Conservation (phyloP, 2,329 filamentous ascomycete genomes). For the Ascochyta rabiei region DNA sequence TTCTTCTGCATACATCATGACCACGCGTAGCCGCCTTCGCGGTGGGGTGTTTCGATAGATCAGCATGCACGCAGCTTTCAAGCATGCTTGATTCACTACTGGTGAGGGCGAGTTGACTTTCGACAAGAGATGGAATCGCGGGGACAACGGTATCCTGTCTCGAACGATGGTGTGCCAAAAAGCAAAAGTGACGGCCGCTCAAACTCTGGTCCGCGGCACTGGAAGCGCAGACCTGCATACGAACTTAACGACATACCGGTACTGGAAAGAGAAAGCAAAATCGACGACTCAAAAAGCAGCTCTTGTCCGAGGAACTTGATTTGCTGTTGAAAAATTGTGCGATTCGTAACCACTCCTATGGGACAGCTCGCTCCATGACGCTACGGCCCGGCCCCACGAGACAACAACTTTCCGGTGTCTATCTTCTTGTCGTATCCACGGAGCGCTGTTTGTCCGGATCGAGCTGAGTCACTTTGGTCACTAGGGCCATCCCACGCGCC, state of each 20-base stretch:
- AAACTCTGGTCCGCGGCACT: background rate
- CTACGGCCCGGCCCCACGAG: conserved; percentile 6
- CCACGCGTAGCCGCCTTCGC: background rate
- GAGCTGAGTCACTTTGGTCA: background rate
- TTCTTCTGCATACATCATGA: background rate
- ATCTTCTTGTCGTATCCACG: background rate
- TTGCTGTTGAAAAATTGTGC: background rate
- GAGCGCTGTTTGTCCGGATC: background rate
- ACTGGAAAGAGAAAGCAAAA: background rate
- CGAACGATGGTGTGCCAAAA: background rate
- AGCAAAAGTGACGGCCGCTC: conserved; percentile 8
- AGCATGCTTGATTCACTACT: background rate
- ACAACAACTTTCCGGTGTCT: background rate
- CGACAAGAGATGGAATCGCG: background rate
- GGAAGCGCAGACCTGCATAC: background rate
- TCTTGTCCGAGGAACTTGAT: background rate
- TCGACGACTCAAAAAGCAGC: background rate
- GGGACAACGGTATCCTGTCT: conserved; percentile 1
- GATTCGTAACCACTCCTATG: background rate
- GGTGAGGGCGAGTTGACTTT: background rate
- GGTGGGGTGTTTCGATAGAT: conserved; percentile 5
- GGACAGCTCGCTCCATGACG: conserved; percentile 1
- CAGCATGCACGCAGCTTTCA: background rate
- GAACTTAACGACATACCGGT: background rate
- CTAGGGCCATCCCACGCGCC: background rate